Evolutionary conservation across 2,329 filamentous ascomycete genomes (phyloP).

Genomic region (Grosmannia huntii): DNA sequence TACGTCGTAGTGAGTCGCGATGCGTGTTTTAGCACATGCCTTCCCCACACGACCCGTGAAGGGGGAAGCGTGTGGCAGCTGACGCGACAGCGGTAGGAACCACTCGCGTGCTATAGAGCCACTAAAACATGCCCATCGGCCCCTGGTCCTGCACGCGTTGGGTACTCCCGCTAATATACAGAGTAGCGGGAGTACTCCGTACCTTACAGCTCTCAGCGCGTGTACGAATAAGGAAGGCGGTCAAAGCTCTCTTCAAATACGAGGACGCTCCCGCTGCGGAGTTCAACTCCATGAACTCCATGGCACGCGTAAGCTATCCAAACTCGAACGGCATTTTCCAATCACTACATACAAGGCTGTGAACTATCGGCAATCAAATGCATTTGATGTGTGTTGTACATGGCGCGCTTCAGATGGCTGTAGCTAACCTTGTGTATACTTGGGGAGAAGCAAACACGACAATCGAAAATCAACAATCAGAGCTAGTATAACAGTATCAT

Average conservation of each 20-base stretch:
- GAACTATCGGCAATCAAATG: too few relatives aligned
- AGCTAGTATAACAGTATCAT: neutral
- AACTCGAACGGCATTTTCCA: too few relatives aligned
- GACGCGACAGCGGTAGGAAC: neutral
- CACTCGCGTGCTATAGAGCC: neutral
- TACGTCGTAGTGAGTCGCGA: constrained; percentile 1
- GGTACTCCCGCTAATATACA: neutral
- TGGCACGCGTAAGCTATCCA: too few relatives aligned
- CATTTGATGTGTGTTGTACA: neutral
- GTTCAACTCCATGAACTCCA: too few relatives aligned
- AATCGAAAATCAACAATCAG: neutral
- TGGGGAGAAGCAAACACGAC: too few relatives aligned
- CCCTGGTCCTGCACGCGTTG: neutral
- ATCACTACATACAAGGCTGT: too few relatives aligned
- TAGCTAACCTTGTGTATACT: too few relatives aligned
- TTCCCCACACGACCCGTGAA: neutral
- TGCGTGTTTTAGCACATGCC: constrained; percentile 1
- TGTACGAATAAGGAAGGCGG: neutral
- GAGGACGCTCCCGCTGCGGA: neutral
- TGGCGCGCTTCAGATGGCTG: neutral
- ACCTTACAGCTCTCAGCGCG: neutral
- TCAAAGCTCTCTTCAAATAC: neutral
- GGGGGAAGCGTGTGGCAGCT: neutral
- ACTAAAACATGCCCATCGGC: neutral
- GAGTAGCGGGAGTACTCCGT: too few relatives aligned